Conservation (phyloP, 306 rosid species). For the Casuarina cunninghamiana region DNA sequence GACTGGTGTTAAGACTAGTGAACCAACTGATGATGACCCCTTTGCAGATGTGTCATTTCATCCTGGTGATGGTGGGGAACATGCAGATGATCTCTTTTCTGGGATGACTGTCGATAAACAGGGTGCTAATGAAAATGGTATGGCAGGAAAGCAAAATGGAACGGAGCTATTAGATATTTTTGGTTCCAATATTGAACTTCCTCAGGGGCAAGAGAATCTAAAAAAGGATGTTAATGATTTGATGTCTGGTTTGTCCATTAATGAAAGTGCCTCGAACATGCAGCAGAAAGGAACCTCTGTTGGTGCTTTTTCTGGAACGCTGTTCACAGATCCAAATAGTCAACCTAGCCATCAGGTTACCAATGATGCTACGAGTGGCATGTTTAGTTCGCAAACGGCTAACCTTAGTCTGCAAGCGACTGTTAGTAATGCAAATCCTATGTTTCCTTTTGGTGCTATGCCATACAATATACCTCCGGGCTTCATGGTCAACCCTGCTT, state of each 20-base stretch:
- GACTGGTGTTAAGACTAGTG: constrained; percentile 42
- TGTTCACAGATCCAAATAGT: constrained; percentile 51
- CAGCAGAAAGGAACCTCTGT: constrained; percentile 52
- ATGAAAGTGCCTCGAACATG: constrained; percentile 46
- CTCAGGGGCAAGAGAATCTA: constrained; percentile 40
- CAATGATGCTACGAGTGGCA: constrained; percentile 44
- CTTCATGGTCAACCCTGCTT: constrained; percentile 68
- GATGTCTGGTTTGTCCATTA: constrained; percentile 65
- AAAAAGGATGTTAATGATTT: constrained; percentile 50
- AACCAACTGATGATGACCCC: constrained; percentile 73
- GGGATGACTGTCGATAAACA: constrained; percentile 73
- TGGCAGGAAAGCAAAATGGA: constrained; percentile 42
- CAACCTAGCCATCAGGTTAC: constrained; percentile 37
- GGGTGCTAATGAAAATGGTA: constrained; percentile 32
- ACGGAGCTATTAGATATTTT: constrained; percentile 69
- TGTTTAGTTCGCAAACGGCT: constrained; percentile 54
- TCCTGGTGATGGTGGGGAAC: constrained; percentile 53
- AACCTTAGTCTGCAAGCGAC: constrained; percentile 49
- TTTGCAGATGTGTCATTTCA: constrained; percentile 94
- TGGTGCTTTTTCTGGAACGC: constrained; percentile 40
- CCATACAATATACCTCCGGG: constrained; percentile 61
- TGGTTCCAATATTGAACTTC: constrained; percentile 48
- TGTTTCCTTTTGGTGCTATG: constrained; percentile 58
- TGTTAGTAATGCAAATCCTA: constrained; percentile 53
- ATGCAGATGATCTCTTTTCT: constrained; percentile 72